These are phyloP conservation scores for Yamadazyma spencermartinsiae DNA, from an alignment of 1,139 yeast species.

Conservation along the genomic window DNA sequence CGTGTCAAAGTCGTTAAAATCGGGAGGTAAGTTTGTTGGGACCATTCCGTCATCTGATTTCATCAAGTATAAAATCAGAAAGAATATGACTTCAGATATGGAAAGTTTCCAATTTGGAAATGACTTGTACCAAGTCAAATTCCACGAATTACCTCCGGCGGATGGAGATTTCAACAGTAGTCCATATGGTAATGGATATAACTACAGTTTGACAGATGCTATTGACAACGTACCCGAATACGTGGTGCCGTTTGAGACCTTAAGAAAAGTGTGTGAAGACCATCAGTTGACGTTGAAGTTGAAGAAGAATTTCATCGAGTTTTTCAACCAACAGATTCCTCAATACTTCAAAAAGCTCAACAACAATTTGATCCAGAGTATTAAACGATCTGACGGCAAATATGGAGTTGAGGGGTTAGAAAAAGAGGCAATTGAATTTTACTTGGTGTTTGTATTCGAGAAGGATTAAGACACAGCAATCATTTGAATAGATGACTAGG, in stretches of 20 bases:
- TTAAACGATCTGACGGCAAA: slow-evolving; percentile 72
- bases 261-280: slow-evolving; percentile 80
- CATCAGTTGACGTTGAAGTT: slow-evolving; percentile 72
- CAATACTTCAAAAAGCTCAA: slow-evolving; percentile 59
- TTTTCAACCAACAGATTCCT: slow-evolving; percentile 80
- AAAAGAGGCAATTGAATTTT: slow-evolving; percentile 84
- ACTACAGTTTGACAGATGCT: slow-evolving; percentile 84
- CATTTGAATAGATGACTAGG: not conserved
- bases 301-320: slow-evolving; percentile 77
- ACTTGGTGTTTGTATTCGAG: slow-evolving; percentile 77
- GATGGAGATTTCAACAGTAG: slow-evolving; percentile 65
- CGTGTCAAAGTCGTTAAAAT: slow-evolving; percentile 69
- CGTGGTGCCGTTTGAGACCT: slow-evolving; percentile 92
- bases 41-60: slow-evolving; percentile 93
- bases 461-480: slow-evolving; percentile 30
- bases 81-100: slow-evolving; percentile 40
- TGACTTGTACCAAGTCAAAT: slow-evolving; percentile 74
- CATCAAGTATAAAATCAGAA: slow-evolving; percentile 62
- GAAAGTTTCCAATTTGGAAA: slow-evolving; percentile 75
- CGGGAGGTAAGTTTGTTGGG: slow-evolving; percentile 88
- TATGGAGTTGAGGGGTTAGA: slow-evolving; percentile 90
- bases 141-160: slow-evolving; percentile 71
- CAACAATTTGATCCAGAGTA: slow-evolving; percentile 66
- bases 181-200: slow-evolving; percentile 83
- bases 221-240: slow-evolving; percentile 96